phyloP scores from a whole-genome alignment of 345 rosid genomes.

The Lepidium sativum region DNA sequence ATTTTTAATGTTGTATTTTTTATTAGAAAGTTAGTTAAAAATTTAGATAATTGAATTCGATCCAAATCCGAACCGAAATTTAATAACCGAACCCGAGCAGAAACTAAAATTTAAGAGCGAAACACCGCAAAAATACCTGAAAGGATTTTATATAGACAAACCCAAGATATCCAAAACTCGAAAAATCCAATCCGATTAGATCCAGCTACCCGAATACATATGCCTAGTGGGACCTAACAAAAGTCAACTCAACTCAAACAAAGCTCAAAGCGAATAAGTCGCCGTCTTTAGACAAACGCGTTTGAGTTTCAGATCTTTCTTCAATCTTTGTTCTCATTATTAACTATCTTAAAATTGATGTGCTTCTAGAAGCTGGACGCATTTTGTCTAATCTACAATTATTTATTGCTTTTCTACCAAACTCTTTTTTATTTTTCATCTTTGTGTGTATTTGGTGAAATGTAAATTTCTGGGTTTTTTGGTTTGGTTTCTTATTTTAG shows the following conservation, averaged over 20 bases:
- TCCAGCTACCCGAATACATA: too few relatives aligned
- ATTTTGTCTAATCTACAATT: neutral
- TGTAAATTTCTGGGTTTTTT: slow-evolving; percentile 6
- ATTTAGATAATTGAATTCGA: too few relatives aligned
- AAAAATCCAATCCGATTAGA: too few relatives aligned
- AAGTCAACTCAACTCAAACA: slow-evolving; percentile 22
- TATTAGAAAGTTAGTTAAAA: too few relatives aligned
- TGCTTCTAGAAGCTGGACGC: slow-evolving; percentile 24
- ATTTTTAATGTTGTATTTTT: too few relatives aligned
- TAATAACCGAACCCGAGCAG: too few relatives aligned
- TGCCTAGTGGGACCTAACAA: neutral
- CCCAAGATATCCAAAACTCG: too few relatives aligned
- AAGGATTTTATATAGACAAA: too few relatives aligned
- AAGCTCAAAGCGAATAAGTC: slow-evolving; percentile 26
- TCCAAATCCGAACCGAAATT: too few relatives aligned
- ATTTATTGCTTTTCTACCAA: slow-evolving; percentile 20
- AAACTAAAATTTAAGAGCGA: too few relatives aligned
- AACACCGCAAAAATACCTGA: too few relatives aligned
- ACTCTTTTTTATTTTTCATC: neutral
- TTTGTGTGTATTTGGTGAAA: slow-evolving; percentile 18
- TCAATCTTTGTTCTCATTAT: slow-evolving; percentile 11
- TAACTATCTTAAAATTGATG: neutral
- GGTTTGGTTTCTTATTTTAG: slow-evolving; percentile 3
- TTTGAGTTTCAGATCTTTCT: slow-evolving; percentile 16
- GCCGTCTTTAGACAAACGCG: slow-evolving; percentile 27